phyloP scores from a whole-genome alignment of 768 basidiomycete species.

The Grammothele lineata region DNA sequence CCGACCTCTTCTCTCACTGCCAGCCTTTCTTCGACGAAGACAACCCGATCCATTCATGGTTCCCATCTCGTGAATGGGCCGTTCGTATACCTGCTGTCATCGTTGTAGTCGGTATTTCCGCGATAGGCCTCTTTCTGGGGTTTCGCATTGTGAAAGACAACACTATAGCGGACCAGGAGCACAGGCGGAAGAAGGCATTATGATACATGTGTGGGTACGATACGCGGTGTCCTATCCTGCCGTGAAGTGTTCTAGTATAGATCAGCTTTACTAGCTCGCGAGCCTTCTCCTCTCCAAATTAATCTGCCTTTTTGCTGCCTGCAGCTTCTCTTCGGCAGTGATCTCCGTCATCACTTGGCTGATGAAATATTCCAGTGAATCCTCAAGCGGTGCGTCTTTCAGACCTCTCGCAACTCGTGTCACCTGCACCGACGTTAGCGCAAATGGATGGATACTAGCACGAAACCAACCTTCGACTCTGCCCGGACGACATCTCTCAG shows the following conservation, averaged over 20 bases:
- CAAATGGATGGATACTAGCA: neutral
- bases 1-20: neutral
- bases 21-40: slow-evolving; percentile 80
- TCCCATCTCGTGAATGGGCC: slow-evolving; percentile 92
- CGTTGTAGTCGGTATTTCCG: slow-evolving; percentile 75
- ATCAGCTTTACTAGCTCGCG: too few relatives aligned
- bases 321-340: slow-evolving; percentile 65
- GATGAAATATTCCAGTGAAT: slow-evolving; percentile 42
- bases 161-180: neutral
- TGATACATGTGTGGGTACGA: neutral
- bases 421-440: slow-evolving; percentile 34
- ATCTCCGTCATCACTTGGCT: slow-evolving; percentile 61
- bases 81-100: slow-evolving; percentile 81
- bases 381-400: slow-evolving; percentile 46
- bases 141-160: slow-evolving; percentile 5
- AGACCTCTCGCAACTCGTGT: slow-evolving; percentile 48
- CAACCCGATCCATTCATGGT: slow-evolving; percentile 71
- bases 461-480: slow-evolving; percentile 48
- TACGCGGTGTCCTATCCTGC: neutral
- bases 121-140: slow-evolving; percentile 70
- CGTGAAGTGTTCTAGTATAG: too few relatives aligned
- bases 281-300: slow-evolving; percentile 15
- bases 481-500: slow-evolving; percentile 41
- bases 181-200: neutral
- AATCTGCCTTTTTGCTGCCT: slow-evolving; percentile 31